Base-by-base conservation (phyloP, 805 yeast genomes). In the Cyberlindnera nakhonratchasimensis region DNA sequence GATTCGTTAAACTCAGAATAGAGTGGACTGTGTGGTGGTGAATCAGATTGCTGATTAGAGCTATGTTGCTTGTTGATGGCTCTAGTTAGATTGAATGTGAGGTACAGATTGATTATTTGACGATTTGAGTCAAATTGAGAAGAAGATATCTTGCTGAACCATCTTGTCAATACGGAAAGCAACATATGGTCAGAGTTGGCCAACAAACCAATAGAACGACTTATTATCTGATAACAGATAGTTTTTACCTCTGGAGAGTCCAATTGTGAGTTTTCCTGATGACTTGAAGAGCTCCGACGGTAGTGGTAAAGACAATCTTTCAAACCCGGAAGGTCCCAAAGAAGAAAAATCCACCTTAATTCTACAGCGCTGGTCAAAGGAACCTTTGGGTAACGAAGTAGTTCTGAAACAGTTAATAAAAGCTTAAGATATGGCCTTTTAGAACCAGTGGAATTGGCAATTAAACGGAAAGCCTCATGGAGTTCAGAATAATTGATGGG, bases 1-100 rank as follows among this genome's bases (percentile, higher is more conserved):
- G 42, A 40, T 4, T 35, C 34, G 6, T 26, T 26, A 14, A 37
- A 46, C 13, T 46, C 48, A 11, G 44, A 9, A n/a, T 37, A 36
- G 8, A 21, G 24, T 2, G 47, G 47, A 25, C 48, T 40, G 5
- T 22, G 10, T 8, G 37, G 18, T 4, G 28, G 19, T 4, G 25
- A 9, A 4, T 5, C 6, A 20, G 25, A 16, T 6, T 21, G 11
- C 4, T 16, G 28, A 7, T 17, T 28, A 6, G 11, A 12, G 5
- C 20, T 26, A 18, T 24, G 7, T 11, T 28, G 29, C 29, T 35
- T 36, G 54, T 59, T 72, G 48, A 72, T 67, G 40, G 77, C 68
- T 45, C 78, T 70, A 30, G 80, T 74, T 41, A 90, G 66, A 34
- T 86, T 87, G 55, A 85, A 87, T 0, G 95, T 83, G 28, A 89